Evolutionary conservation across 192 early-diverging fungal species (phyloP).

Genomic region (Umbelopsis vinacea): DNA sequence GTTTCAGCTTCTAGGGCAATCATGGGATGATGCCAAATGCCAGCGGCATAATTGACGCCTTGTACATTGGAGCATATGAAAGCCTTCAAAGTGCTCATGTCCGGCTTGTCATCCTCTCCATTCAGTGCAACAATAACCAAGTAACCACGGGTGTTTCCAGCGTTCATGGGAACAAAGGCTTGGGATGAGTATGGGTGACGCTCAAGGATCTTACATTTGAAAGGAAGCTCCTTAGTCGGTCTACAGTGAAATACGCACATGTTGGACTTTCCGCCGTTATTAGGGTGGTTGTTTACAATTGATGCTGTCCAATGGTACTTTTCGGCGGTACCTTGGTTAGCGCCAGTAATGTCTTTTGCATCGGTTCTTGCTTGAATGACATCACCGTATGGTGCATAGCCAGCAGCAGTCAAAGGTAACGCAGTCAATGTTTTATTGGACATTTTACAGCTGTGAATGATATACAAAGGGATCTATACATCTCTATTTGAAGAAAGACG

Average conservation of each 20-base stretch:
- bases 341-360: slow-evolving; percentile 33
- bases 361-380: slow-evolving; percentile 60
- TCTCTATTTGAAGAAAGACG: no score
- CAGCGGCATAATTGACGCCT: slow-evolving; percentile 82
- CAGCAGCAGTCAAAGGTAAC: slow-evolving; percentile 67
- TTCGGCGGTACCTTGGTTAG: slow-evolving; percentile 79
- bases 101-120: slow-evolving; percentile 69
- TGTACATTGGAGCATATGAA: slow-evolving; percentile 74
- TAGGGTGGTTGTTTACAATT: slow-evolving; percentile 57
- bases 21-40: slow-evolving; percentile 94
- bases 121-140: slow-evolving; percentile 84
- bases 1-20: slow-evolving; percentile 65
- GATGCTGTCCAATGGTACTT: slow-evolving; percentile 70
- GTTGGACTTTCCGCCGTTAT: slow-evolving; percentile 58
- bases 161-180: slow-evolving; percentile 82
- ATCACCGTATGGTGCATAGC: slow-evolving; percentile 75
- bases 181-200: slow-evolving; percentile 85
- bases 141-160: slow-evolving; percentile 55
- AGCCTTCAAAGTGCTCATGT: slow-evolving; percentile 71
- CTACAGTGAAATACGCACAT: slow-evolving; percentile 72
- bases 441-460: neutral
- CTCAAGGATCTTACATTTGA: slow-evolving; percentile 78
- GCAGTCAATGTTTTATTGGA: slow-evolving; percentile 50
- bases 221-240: slow-evolving; percentile 49
- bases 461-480: neutral